Evolutionary conservation across 768 basidiomycete species (phyloP).

Genomic region (Daedalea quercina): DNA sequence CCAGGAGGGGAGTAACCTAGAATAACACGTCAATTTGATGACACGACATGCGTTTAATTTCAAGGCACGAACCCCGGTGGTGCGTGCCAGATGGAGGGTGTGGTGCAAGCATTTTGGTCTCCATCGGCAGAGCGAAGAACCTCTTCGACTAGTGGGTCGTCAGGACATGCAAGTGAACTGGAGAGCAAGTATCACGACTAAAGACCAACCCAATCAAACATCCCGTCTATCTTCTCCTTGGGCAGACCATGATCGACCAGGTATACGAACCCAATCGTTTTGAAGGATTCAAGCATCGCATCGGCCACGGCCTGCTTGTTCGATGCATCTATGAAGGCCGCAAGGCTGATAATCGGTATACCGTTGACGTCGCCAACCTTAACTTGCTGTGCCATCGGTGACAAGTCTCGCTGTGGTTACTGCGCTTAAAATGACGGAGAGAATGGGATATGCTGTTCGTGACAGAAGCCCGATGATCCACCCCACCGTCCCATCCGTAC

Average conservation of each 20-base stretch:
- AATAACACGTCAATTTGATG: not conserved
- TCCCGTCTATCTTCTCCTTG: constrained; percentile 24
- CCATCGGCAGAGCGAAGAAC: constrained; percentile 25
- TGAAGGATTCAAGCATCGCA: constrained; percentile 38
- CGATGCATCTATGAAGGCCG: constrained; percentile 33
- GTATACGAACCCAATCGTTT: constrained; percentile 19
- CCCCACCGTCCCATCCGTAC: too few relatives aligned
- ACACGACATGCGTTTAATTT: not conserved
- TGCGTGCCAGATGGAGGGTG: constrained; percentile 28
- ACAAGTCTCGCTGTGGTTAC: too few relatives aligned
- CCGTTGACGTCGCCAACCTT: constrained; percentile 10
- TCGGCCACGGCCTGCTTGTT: constrained; percentile 33
- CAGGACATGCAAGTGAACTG: not conserved
- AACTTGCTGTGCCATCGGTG: not conserved
- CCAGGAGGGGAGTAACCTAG: constrained; percentile 27
- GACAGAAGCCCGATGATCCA: too few relatives aligned
- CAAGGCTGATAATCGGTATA: constrained; percentile 37
- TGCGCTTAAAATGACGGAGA: too few relatives aligned
- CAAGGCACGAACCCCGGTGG: constrained; percentile 24
- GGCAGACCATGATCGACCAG: constrained; percentile 27
- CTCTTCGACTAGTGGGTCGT: constrained; percentile 20
- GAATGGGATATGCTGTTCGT: too few relatives aligned
- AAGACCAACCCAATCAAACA: constrained; percentile 26
- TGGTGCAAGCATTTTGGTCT: constrained; percentile 27
- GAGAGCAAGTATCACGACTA: too few relatives aligned